Evolutionary conservation across 75 land plant species (phyloP).

Genomic region (Pinus tabuliformis): DNA sequence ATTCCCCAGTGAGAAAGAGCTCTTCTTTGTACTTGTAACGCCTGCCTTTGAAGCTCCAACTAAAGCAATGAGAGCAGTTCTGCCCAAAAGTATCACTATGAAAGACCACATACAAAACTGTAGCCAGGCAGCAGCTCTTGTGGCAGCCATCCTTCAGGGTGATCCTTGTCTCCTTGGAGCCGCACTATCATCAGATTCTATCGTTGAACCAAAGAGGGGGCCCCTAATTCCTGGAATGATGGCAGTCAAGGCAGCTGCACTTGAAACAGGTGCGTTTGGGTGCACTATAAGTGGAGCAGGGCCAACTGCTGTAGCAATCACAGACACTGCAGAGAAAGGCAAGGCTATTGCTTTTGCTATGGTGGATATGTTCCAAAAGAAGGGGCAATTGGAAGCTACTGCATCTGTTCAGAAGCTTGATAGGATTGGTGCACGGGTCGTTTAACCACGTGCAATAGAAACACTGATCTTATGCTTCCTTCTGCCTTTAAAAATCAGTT

Average conservation of each 20-base stretch:
- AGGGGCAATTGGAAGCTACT: conserved; percentile 50
- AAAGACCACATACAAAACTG: conserved; percentile 65
- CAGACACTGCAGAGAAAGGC: conserved; percentile 62
- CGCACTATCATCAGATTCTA: conserved; percentile 72
- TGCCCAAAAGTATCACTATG: conserved; percentile 64
- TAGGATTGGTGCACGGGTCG: conserved; percentile 71
- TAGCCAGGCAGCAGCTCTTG: conserved; percentile 94
- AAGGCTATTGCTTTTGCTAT: conserved; percentile 65
- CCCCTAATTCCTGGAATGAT: conserved; percentile 90
- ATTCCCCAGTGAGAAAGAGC: conserved; percentile 62
- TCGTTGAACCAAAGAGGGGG: conserved; percentile 85
- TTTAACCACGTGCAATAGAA: conserved; percentile 3
- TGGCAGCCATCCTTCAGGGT: conserved; percentile 67
- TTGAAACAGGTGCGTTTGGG: conserved; percentile 86
- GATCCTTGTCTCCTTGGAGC: conserved; percentile 58
- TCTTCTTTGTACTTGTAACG: conserved; percentile 78
- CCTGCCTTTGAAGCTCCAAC: conserved; percentile 99
- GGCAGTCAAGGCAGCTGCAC: conserved; percentile 72
- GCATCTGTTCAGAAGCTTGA: conserved; percentile 64
- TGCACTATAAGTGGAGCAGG: conserved; percentile 94
- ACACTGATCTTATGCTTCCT: no score
- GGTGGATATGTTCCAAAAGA: conserved; percentile 65
- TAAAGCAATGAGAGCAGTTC: conserved; percentile 81
- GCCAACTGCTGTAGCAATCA: conserved; percentile 90
- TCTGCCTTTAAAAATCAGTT: no score